phyloP scores from a whole-genome alignment of 495 filamentous ascomycete species.

The Aspergillus leporis region DNA sequence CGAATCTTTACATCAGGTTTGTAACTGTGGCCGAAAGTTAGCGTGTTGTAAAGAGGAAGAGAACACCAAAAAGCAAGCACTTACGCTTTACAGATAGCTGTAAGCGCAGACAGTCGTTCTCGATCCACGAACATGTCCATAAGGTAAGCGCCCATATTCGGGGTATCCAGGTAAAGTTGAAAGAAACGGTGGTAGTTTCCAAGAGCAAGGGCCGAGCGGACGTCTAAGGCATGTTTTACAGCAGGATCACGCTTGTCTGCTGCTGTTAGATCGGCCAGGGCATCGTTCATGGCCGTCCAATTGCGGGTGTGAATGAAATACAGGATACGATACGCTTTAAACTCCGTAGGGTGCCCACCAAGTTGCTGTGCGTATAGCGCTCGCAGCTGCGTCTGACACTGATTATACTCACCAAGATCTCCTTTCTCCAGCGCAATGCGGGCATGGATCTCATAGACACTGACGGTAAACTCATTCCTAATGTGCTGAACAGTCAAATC shows the following conservation, averaged over 20 bases:
- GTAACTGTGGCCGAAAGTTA: constrained; percentile 64
- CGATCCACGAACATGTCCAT: constrained; percentile 98
- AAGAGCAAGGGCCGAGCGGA: constrained; percentile 86
- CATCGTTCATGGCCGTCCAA: constrained; percentile 95
- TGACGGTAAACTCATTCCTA: constrained; percentile 91
- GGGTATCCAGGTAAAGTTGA: constrained; percentile 87
- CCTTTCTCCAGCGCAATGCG: constrained; percentile 97
- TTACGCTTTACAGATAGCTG: constrained; percentile 91
- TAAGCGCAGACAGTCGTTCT: constrained; percentile 86
- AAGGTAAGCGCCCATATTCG: constrained; percentile 96
- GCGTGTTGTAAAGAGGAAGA: not conserved
- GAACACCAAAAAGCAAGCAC: constrained; percentile 37
- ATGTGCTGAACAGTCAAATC: constrained; percentile 98
- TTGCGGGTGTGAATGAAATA: constrained; percentile 99
- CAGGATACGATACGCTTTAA: constrained; percentile 99
- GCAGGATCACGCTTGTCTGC: constrained; percentile 83
- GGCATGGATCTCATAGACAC: constrained; percentile 96
- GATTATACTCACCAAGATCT: constrained; percentile 99
- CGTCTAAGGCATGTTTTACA: constrained; percentile 88
- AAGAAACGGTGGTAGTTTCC: constrained; percentile 98
- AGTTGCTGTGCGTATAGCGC: constrained; percentile 83
- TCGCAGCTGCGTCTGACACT: constrained; percentile 97
- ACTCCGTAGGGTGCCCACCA: constrained; percentile 89
- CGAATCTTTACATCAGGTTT: constrained; percentile 84
- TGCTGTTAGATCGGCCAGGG: constrained; percentile 94